phyloP scores from a whole-genome alignment of 1,284 basidiomycete species.

The Polyporus tsugae region DNA sequence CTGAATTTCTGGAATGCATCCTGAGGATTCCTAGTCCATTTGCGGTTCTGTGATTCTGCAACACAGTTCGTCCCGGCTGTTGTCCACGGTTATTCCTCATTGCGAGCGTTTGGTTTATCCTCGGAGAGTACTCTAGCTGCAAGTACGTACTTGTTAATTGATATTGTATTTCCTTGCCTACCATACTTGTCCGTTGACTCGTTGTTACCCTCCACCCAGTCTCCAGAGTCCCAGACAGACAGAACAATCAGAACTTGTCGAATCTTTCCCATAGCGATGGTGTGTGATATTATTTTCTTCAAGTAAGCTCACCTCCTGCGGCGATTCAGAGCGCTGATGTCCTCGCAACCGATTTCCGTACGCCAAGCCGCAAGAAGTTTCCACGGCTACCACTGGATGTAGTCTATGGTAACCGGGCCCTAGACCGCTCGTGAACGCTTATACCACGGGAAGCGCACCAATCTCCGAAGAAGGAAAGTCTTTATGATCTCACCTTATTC shows the following conservation, averaged over 20 bases:
- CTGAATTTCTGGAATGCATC: neutral
- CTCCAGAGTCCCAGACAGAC: neutral
- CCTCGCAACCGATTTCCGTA: conserved; percentile 1
- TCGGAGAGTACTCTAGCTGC: neutral
- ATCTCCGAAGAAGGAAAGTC: conserved; percentile 18
- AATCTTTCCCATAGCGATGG: neutral
- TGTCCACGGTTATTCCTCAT: neutral
- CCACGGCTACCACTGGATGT: conserved; percentile 4
- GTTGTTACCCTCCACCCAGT: neutral
- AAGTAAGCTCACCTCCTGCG: neutral
- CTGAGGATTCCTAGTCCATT: neutral
- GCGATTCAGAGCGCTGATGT: neutral
- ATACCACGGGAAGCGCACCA: neutral
- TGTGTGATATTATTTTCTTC: neutral
- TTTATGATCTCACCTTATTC: conserved; percentile 15
- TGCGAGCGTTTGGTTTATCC: neutral
- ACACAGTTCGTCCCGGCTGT: neutral
- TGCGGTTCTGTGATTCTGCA: neutral
- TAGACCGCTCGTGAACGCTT: neutral
- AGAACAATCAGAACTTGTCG: neutral
- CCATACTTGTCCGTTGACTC: neutral
- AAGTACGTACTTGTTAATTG: neutral
- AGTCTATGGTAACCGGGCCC: conserved; percentile 1
- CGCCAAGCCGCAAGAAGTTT: conserved; percentile 4
- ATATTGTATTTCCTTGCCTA: neutral